Conservation (phyloP, 257 asterid species). For the Eucommia ulmoides region DNA sequence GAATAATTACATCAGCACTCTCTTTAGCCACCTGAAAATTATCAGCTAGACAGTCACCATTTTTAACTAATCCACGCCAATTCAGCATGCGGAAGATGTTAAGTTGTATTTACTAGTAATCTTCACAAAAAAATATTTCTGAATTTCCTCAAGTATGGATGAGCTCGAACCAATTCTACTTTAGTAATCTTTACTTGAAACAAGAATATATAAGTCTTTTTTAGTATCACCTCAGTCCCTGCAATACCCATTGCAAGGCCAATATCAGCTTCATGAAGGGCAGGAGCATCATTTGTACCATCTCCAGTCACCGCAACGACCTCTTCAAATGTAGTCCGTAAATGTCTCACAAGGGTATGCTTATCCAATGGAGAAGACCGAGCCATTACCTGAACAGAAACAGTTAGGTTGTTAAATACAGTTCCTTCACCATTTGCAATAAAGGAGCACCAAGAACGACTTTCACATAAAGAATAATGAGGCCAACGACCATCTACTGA, state of each 20-base stretch:
- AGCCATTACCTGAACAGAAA: slow-evolving; percentile 65
- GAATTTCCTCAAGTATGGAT: no score
- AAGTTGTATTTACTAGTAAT: no score
- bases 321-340: slow-evolving; percentile 63
- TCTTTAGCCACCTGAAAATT: slow-evolving; percentile 84
- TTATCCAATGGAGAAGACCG: slow-evolving; percentile 95
- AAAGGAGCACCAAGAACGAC: background rate
- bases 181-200: no score
- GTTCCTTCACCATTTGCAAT: background rate
- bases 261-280: slow-evolving; percentile 94
- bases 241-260: slow-evolving; percentile 97
- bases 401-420: no score
- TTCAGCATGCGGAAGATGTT: no score
- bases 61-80: no score
- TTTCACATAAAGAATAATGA: background rate
- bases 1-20: slow-evolving; percentile 91
- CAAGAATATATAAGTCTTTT: no score
- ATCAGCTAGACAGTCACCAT: background rate
- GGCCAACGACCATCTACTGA: no score
- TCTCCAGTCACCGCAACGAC: slow-evolving; percentile 98
- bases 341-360: slow-evolving; percentile 64
- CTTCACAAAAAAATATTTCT: no score
- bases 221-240: slow-evolving; percentile 72
- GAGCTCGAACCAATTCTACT: no score
- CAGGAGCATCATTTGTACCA: slow-evolving; percentile 95